Evolutionary conservation across 2,329 filamentous ascomycete genomes (phyloP), one percentile per base, ranked within the genome.

Genomic region (Sporothrix sp.): DNA sequence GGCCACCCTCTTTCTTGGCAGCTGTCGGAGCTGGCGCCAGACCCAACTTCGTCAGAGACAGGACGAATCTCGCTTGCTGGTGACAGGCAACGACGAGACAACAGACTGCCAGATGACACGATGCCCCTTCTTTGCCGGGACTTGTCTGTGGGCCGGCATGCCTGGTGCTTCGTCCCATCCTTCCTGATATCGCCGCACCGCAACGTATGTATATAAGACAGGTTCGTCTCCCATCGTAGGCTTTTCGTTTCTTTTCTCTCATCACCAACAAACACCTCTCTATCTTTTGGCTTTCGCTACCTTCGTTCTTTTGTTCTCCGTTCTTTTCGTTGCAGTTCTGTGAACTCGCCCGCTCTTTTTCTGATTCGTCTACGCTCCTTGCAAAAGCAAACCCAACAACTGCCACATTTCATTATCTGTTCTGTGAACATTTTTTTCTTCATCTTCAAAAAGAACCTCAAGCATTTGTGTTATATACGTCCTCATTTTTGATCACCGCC

Each of bases 261-360:
- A 14, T 50, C 47, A 45, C 35, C 52, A 51, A 45, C 43, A 49
- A 48, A 45, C 49, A 50, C 49, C 51, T 36, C 43, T 35, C 21
- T 42, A 16, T n/a, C 25, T 52, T 52, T n/a, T 35, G 37, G 39
- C 39, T 38, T 44, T 32, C 35, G n/a, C 30, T 49, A 38, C 32
- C 33, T 52, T 52, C 47, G 42, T 47, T 51, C 47, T 48, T 54
- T 52, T 39, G 16, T 48, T 38, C 30, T 50, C 48, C 30, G 16
- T 55, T 54, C 37, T 27, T 39, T 54, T 51, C 48, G 28, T 53
- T 53, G 40, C 52, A 51, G 56, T 57, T 54, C 52, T 53, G 45
- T 53, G 54, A 55, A 53, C 52, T 51, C 38, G 40, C 48, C 49
- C 39, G 27, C 23, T 48, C 44, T 48, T 48, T 37, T 25, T 25